These are phyloP conservation scores for Echium plantagineum DNA, from an alignment of 257 asterid genomes.

Conservation along the genomic window DNA sequence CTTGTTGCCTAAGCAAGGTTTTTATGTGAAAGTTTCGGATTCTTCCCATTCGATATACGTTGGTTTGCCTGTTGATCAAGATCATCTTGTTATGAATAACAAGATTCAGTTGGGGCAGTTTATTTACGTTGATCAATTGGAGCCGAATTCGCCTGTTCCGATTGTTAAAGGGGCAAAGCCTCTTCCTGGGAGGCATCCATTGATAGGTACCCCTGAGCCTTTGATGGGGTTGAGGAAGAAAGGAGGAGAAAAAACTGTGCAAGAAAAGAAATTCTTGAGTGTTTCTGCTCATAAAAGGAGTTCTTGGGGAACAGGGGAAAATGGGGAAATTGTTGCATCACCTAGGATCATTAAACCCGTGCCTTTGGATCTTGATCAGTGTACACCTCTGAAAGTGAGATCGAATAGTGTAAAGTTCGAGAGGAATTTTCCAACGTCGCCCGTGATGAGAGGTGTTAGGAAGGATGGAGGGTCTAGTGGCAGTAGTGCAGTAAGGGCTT, in stretches of 20 bases:
- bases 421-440: constrained; percentile 42
- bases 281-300: constrained; percentile 58
- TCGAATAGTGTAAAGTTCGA: constrained; percentile 42
- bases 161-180: constrained; percentile 63
- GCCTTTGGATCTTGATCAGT: constrained; percentile 82
- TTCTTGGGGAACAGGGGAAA: constrained; percentile 58
- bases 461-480: constrained; percentile 46
- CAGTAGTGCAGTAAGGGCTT: constrained; percentile 37
- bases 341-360: constrained; percentile 61
- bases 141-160: constrained; percentile 91
- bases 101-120: constrained; percentile 83
- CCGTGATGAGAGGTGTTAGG: constrained; percentile 52
- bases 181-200: constrained; percentile 74
- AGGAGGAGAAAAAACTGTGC: constrained; percentile 49
- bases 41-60: constrained; percentile 79
- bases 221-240: constrained; percentile 63
- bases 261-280: constrained; percentile 10
- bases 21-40: constrained; percentile 74
- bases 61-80: constrained; percentile 77
- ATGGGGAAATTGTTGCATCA: constrained; percentile 25
- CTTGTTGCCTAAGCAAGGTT: constrained; percentile 70
- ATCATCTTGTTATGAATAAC: constrained; percentile 82
- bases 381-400: constrained; percentile 69
- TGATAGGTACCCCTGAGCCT: constrained; percentile 86
- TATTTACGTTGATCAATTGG: constrained; percentile 63